These are phyloP conservation scores for Spathaspora sp. DNA, from an alignment of 805 yeast species.

Conservation along the genomic window DNA sequence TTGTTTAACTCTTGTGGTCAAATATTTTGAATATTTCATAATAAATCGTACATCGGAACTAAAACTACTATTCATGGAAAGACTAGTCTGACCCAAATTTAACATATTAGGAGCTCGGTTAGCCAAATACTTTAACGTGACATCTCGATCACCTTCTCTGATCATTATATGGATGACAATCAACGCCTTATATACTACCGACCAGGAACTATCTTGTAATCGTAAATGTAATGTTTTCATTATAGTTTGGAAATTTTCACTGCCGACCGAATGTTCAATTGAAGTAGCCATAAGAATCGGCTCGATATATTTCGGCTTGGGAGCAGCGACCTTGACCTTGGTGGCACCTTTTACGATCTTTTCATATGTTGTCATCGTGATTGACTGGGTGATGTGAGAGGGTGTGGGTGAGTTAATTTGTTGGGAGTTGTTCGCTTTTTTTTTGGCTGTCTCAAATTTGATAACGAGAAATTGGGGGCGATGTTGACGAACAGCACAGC, in stretches of 20 bases:
- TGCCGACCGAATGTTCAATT: slow-evolving; percentile 35
- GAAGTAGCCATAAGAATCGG: slow-evolving; percentile 78
- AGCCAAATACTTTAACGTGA: slow-evolving; percentile 59
- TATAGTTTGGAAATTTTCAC: slow-evolving; percentile 61
- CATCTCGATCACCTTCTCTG: slow-evolving; percentile 82
- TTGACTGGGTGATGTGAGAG: neutral
- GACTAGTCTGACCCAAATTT: slow-evolving; percentile 35
- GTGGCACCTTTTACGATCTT: slow-evolving; percentile 66
- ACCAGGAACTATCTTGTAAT: slow-evolving; percentile 82
- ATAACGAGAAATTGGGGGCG: too few species aligned
- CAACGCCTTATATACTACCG: slow-evolving; percentile 81
- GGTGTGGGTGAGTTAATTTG: too few species aligned
- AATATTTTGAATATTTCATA: slow-evolving; percentile 67
- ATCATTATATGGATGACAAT: slow-evolving; percentile 87
- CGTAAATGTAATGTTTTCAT: slow-evolving; percentile 61
- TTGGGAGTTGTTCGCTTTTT: neutral
- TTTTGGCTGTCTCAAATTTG: neutral
- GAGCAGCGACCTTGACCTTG: slow-evolving; percentile 80
- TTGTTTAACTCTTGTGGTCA: slow-evolving; percentile 65
- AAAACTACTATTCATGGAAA: slow-evolving; percentile 31
- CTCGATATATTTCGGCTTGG: slow-evolving; percentile 92
- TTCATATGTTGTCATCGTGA: slow-evolving; percentile 58
- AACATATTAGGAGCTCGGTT: slow-evolving; percentile 47
- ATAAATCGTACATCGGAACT: slow-evolving; percentile 53
- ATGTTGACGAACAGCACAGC: too few species aligned